Base-by-base conservation (phyloP, 2,329 filamentous ascomycete genomes). In the Penicillium brevicompactum region DNA sequence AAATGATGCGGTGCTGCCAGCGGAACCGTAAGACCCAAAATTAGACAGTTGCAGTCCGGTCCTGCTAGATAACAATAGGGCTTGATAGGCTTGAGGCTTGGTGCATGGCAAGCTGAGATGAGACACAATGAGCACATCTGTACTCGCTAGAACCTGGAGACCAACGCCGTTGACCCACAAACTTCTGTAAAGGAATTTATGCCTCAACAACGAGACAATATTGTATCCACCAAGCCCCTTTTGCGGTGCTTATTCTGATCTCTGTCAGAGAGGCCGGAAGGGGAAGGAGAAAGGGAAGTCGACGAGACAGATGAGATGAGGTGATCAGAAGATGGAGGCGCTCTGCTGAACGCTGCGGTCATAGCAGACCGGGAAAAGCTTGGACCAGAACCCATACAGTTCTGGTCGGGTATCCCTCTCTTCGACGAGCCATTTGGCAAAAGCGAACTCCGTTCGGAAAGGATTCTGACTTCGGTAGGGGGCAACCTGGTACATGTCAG, bases 331-430 rank as follows among this genome's bases (percentile, higher is more conserved):
- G 38, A 69, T 61, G 27, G 53, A 48, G 22, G 67, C 56, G 38
- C 66, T 70, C 59, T 70, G 56, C 21, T 70, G 58, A 7, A 71
- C 64, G 22, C 61, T 66, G 43, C 68, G 65, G 11, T 62, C 63
- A 56, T 72, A 70, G 58, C 70, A 74, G 31, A 73, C 40, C 11
- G 68, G 70, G 55, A 71, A 74, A 46, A 74, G 53, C 47, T 55
- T 60, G 5, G 58, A 64, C 71, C 71, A 73, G 51, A 73, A 73
- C 5, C 22, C 52, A 51, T 63, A 71, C 53, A 67, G 53, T 5
- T 55, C 56, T 6, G 63, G 61, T 38, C 61, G 61, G 11, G 45
- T 56, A 21, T 66, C 60, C 53, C 59, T 66, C 45, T 67, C 59
- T 1, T 64, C 58, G 11, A 70, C 54, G 30, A 74, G 56, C 69